Evolutionary conservation across 2,329 filamentous ascomycete species (phyloP).

Genomic region (Cercospora sesami): DNA sequence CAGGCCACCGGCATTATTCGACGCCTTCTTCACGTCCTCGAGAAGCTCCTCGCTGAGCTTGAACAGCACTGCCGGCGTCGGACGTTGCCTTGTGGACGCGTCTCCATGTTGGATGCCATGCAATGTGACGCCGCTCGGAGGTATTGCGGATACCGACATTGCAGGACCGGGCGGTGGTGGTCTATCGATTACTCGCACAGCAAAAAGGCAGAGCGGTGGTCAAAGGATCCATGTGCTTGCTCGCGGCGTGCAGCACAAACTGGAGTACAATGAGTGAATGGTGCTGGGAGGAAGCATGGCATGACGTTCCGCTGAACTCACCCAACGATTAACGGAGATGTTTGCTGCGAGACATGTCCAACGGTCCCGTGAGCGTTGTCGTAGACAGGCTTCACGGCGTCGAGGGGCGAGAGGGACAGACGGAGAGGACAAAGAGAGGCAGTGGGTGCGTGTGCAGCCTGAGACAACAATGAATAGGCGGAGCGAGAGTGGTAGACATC

Average conservation of each 20-base stretch:
- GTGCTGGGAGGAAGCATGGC: conserved; percentile 4
- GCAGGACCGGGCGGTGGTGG: conserved; percentile 8
- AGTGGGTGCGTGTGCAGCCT: conserved; percentile 12
- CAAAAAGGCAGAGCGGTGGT: conserved; percentile 9
- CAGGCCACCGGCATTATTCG: conserved; percentile 32
- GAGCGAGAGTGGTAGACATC: conserved; percentile 1
- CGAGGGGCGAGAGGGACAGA: not conserved
- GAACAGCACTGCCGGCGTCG: conserved; percentile 35
- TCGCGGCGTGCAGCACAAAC: conserved; percentile 26
- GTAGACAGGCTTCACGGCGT: conserved; percentile 16
- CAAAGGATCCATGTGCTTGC: conserved; percentile 31
- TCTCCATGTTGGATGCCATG: conserved; percentile 27
- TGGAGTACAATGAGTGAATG: conserved; percentile 26
- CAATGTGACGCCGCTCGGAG: conserved; percentile 32
- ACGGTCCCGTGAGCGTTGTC: conserved; percentile 10
- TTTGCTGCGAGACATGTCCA: conserved; percentile 25
- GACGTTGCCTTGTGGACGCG: conserved; percentile 23
- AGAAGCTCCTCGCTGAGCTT: conserved; percentile 36
- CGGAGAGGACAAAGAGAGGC: not conserved
- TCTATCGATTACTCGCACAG: conserved; percentile 14
- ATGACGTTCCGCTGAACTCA: conserved; percentile 25
- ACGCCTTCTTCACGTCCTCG: conserved; percentile 38
- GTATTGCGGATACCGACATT: conserved; percentile 26
- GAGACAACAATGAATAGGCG: conserved; percentile 17
- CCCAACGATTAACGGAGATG: conserved; percentile 25